A percentile compares a stretch with the other conserved stretches of the same genome.
These are phyloP conservation scores for Fusarium avenaceum DNA, from an alignment of 2,329 filamentous ascomycete species.

Conservation along the genomic window DNA sequence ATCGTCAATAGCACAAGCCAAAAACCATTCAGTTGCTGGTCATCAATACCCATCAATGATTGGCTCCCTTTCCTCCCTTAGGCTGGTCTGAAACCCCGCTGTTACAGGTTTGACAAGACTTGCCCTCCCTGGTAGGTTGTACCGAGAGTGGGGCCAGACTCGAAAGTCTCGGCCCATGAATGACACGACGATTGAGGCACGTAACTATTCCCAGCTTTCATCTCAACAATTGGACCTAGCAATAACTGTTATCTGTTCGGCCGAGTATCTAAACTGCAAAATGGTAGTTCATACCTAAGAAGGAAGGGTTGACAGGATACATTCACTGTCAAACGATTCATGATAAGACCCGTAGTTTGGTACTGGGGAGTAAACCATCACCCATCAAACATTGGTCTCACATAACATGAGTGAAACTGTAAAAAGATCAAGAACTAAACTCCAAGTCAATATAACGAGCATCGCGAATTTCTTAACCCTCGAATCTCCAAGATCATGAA, in stretches of 20 bases:
- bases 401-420: too few relatives aligned
- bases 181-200: constrained; percentile 15
- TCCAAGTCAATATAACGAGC: too few relatives aligned
- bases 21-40: constrained; percentile 9
- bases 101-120: constrained; percentile 48
- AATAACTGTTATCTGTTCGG: background rate
- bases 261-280: too few relatives aligned
- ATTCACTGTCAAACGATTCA: too few relatives aligned
- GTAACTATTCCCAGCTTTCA: constrained; percentile 15
- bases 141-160: constrained; percentile 26
- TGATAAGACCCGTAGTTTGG: too few relatives aligned
- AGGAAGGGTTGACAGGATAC: too few relatives aligned
- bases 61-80: constrained; percentile 24
- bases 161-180: constrained; percentile 23
- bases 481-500: background rate
- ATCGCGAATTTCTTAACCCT: background rate
- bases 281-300: too few relatives aligned
- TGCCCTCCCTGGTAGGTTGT: constrained; percentile 37
- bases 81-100: constrained; percentile 43
- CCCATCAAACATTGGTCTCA: too few relatives aligned
- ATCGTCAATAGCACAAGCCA: constrained; percentile 10
- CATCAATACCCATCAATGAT: constrained; percentile 22
- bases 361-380: too few relatives aligned
- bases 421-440: too few relatives aligned
- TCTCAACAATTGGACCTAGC: background rate